Conservation (phyloP, 805 yeast species). For the Blastobotrys attinorum region DNA sequence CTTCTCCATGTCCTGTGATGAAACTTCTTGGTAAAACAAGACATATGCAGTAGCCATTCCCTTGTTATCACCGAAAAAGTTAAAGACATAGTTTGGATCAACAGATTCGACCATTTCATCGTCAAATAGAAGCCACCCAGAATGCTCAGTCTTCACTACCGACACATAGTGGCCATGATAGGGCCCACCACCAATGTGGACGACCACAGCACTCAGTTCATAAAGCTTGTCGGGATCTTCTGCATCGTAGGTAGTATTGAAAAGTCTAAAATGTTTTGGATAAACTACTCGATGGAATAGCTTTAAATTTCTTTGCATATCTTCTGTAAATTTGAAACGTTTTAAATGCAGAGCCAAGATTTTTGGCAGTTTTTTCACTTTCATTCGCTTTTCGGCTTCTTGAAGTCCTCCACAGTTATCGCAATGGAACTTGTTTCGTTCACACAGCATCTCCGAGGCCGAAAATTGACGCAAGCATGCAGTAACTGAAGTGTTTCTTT, state of each 20-base stretch:
- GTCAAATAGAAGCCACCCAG: conserved; percentile 89
- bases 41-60: conserved; percentile 91
- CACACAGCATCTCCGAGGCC: conserved; percentile 76
- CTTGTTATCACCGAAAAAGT: conserved; percentile 81
- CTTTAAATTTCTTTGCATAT: conserved; percentile 71
- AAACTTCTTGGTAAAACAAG: conserved; percentile 61
- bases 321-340: conserved; percentile 86
- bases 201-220: conserved; percentile 78
- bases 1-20: conserved; percentile 17
- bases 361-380: conserved; percentile 67
- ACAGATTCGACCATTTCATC: conserved; percentile 92
- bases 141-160: conserved; percentile 63
- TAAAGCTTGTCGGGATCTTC: conserved; percentile 51
- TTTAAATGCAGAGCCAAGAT: conserved; percentile 78
- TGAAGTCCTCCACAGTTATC: conserved; percentile 84
- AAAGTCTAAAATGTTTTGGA: conserved; percentile 62
- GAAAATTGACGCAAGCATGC: conserved; percentile 75
- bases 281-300: conserved; percentile 79
- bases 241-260: conserved; percentile 51
- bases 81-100: conserved; percentile 70
- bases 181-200: conserved; percentile 96
- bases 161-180: conserved; percentile 96
- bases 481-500: conserved; percentile 64
- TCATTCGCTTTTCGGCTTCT: conserved; percentile 88
- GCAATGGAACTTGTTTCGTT: conserved; percentile 87